Base-by-base conservation (phyloP, 305 asterid species). In the Rubia peregrina region DNA sequence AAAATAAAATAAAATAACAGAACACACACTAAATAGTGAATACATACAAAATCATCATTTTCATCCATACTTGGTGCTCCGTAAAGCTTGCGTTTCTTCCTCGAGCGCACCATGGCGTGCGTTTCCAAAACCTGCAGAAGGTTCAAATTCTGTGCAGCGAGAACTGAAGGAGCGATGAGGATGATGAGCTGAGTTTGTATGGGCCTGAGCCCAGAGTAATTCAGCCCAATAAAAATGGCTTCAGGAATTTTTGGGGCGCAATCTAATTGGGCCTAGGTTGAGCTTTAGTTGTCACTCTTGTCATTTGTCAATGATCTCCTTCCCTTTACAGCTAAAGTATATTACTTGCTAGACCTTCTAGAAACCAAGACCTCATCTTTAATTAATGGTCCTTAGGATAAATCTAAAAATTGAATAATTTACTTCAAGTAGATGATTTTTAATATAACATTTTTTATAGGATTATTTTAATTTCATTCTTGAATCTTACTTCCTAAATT, bases 1-100 rank as follows among this genome's bases (percentile, higher is more conserved):
- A 26, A 43, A 13, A n/a, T 0, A 26, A 26, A 26, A 26, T 26
- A 19, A 19, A 7, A 3, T 6, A 7, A 56, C 62, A 56, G 21
- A 19, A 11, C 44, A 26, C 30, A 26, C 30, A 26, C 30, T 21
- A 38, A 33, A 63, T 36, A 51, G 30, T 51, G 57, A 51, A 51
- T 51, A 16, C 9, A 16, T 11, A 5, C 44, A 62, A 62, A 12
- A 33, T 36, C 38, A 64, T 40, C 49, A 38, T 16, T 17, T 64
- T 19, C n/a, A 41, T 10, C 3, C 55, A 13, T 75, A 89, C 93
- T 88, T 84, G 72, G 78, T 51, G 80, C 79, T 73, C 80, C 83
- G 78, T 70, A 59, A 63, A 75, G 77, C 78, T 78, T 79, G 43
- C 83, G 80, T 68, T 74, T 82, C 65, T 83, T 85, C 70, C 69